Conservation (phyloP, 345 rosid species). For the Murraya koenigii region DNA sequence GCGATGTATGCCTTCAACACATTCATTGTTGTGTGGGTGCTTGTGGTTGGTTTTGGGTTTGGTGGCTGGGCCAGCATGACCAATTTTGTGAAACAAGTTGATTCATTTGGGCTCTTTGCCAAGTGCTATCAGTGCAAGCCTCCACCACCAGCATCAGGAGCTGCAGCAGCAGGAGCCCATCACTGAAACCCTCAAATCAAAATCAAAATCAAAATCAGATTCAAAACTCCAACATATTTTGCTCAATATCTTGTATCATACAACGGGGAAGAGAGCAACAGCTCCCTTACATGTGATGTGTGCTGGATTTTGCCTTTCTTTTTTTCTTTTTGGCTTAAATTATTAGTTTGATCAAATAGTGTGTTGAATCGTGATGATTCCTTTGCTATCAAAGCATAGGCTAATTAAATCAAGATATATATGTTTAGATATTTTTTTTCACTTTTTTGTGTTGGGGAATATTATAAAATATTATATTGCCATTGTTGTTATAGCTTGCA, state of each 20-base stretch:
- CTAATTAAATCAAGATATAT: constrained; percentile 29
- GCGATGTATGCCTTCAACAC: constrained; percentile 75
- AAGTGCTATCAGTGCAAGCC: constrained; percentile 99
- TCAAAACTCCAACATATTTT: neutral
- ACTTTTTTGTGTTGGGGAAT: neutral
- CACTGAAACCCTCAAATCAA: constrained; percentile 25
- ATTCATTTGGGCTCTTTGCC: constrained; percentile 90
- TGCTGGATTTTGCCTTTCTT: constrained; percentile 37
- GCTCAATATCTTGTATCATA: constrained; percentile 54
- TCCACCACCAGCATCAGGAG: constrained; percentile 38
- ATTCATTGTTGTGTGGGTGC: constrained; percentile 78
- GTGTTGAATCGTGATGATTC: constrained; percentile 54
- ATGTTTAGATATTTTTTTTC: neutral
- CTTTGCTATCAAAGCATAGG: constrained; percentile 41
- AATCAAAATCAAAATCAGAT: neutral
- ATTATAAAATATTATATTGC: constrained; percentile 3
- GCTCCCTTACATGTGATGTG: constrained; percentile 52
- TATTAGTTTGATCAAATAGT: constrained; percentile 28
- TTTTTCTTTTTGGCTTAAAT: constrained; percentile 5
- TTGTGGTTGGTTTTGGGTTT: constrained; percentile 89
- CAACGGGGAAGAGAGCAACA: constrained; percentile 38
- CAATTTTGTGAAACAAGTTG: constrained; percentile 82
- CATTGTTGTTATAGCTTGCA: neutral
- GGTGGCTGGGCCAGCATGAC: constrained; percentile 99
- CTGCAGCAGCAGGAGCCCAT: constrained; percentile 28